phyloP scores from a whole-genome alignment of 1,284 basidiomycete genomes.

The Stereum hirsutum region DNA sequence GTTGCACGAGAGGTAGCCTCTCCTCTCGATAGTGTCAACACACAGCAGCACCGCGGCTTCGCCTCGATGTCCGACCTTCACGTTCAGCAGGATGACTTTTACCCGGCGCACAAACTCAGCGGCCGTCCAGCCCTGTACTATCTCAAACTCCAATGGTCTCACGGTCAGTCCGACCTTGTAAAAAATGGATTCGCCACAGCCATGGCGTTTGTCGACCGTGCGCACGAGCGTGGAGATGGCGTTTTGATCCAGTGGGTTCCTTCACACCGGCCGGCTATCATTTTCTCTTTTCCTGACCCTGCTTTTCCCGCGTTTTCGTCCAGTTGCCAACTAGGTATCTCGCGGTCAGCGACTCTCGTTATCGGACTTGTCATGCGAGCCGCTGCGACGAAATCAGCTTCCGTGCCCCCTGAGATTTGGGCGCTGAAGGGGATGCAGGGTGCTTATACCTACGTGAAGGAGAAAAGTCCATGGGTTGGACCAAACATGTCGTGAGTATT shows the following conservation, averaged over 20 bases:
- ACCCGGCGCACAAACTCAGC: slow-evolving; percentile 51
- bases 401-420: slow-evolving; percentile 67
- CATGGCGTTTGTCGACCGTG: slow-evolving; percentile 75
- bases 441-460: slow-evolving; percentile 86
- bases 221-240: slow-evolving; percentile 64
- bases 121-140: slow-evolving; percentile 80
- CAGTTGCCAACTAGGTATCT: slow-evolving; percentile 95
- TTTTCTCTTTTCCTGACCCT: slow-evolving; percentile 5
- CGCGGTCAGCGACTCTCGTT: slow-evolving; percentile 85
- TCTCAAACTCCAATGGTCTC: slow-evolving; percentile 91
- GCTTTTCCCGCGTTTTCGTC: no score
- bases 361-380: slow-evolving; percentile 96
- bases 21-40: slow-evolving; percentile 50
- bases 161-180: slow-evolving; percentile 86
- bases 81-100: slow-evolving; percentile 36
- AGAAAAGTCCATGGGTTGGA: slow-evolving; percentile 81
- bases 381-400: slow-evolving; percentile 63
- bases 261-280: slow-evolving; percentile 2
- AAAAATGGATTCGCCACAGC: slow-evolving; percentile 68
- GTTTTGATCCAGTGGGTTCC: slow-evolving; percentile 80
- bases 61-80: slow-evolving; percentile 59
- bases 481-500: slow-evolving; percentile 90
- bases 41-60: slow-evolving; percentile 45
- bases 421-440: slow-evolving; percentile 86
- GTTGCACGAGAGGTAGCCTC: slow-evolving; percentile 91